These are phyloP conservation scores for Saksenaea vasiformis DNA, from an alignment of 371 early-diverging fungal species.

Conservation along the genomic window DNA sequence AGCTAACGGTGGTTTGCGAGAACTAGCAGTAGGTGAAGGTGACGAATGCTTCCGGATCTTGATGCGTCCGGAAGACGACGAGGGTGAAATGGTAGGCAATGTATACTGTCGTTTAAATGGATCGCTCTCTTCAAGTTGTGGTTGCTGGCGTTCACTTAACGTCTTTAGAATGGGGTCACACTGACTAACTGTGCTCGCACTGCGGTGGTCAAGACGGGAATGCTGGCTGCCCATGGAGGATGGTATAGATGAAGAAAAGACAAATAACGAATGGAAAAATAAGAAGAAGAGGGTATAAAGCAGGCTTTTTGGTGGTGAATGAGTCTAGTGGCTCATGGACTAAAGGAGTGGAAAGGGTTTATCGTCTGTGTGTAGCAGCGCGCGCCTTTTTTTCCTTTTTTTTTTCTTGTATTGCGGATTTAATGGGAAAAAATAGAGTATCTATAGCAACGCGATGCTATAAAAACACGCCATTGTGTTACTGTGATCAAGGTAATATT, in stretches of 20 bases:
- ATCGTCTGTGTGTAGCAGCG: neutral
- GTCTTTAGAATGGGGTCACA: slow-evolving; percentile 25
- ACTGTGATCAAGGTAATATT: neutral
- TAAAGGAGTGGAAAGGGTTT: slow-evolving; percentile 5
- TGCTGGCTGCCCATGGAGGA: slow-evolving; percentile 37
- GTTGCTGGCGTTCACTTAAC: slow-evolving; percentile 13
- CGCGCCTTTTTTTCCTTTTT: neutral
- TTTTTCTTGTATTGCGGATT: neutral
- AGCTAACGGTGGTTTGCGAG: slow-evolving; percentile 14
- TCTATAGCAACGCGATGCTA: neutral
- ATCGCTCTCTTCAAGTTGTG: slow-evolving; percentile 16
- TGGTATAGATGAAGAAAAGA: neutral
- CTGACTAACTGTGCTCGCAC: slow-evolving; percentile 24
- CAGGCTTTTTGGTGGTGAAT: neutral
- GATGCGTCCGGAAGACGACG: slow-evolving; percentile 26
- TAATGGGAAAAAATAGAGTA: neutral
- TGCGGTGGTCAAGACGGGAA: slow-evolving; percentile 30
- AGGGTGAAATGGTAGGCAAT: slow-evolving; percentile 29
- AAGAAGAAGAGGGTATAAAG: slow-evolving; percentile 14
- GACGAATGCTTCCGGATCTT: slow-evolving; percentile 43
- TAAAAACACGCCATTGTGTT: neutral
- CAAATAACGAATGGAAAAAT: slow-evolving; percentile 1
- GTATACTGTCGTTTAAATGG: slow-evolving; percentile 39
- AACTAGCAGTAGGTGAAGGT: slow-evolving; percentile 20
- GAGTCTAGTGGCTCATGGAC: neutral